Conservation (phyloP, 352 stramenopile genomes). For the Phytophthora pinifolia region DNA sequence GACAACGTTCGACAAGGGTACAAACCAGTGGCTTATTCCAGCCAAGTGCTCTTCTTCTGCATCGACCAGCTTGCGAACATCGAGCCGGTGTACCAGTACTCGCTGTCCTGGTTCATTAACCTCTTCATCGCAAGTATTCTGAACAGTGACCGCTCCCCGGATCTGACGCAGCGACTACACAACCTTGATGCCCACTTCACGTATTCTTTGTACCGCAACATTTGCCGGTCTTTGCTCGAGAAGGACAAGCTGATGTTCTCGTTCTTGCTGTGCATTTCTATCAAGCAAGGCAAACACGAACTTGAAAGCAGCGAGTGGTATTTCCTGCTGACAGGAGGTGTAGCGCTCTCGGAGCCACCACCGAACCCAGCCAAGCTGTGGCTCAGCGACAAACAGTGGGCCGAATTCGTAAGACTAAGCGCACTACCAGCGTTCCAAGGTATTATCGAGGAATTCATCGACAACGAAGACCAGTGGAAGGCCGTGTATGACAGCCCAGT, state of each 20-base stretch:
- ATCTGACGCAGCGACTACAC: conserved; percentile 73
- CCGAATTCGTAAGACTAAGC: conserved; percentile 90
- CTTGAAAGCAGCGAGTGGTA: conserved; percentile 90
- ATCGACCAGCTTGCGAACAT: conserved; percentile 94
- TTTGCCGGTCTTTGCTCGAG: conserved; percentile 91
- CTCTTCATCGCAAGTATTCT: conserved; percentile 90
- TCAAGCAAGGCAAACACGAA: conserved; percentile 79
- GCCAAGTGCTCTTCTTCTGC: conserved; percentile 94
- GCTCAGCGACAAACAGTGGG: conserved; percentile 93
- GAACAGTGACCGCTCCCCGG: conserved; percentile 74
- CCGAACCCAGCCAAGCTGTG: conserved; percentile 89
- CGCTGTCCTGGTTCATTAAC: conserved; percentile 92
- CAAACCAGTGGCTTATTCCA: conserved; percentile 88
- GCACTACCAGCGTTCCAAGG: conserved; percentile 74
- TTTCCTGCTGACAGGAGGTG: conserved; percentile 93
- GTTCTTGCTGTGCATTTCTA: conserved; percentile 88
- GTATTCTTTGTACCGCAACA: conserved; percentile 92
- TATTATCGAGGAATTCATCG: conserved; percentile 84
- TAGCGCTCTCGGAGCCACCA: conserved; percentile 89
- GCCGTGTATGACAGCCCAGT: conserved; percentile 85
- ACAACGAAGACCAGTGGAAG: conserved; percentile 83
- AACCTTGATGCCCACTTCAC: conserved; percentile 91
- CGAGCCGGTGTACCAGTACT: conserved; percentile 94
- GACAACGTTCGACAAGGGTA: conserved; percentile 88
- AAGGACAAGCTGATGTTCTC: conserved; percentile 95